Conservation (phyloP, 2,329 filamentous ascomycete species). For the Nemania diffusa region DNA sequence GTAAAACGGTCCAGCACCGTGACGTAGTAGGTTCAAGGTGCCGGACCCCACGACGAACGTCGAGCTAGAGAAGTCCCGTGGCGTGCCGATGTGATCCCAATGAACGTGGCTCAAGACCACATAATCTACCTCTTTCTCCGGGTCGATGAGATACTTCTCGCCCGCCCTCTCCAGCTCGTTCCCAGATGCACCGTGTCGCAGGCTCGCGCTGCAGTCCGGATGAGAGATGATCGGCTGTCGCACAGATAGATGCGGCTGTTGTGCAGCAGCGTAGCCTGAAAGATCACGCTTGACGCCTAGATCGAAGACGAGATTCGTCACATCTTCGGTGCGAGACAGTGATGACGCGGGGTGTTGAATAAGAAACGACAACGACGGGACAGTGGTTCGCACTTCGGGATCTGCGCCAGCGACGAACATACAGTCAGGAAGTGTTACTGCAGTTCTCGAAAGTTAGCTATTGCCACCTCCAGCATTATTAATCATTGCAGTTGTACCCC, state of each 20-base stretch:
- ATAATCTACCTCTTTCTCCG: constrained; percentile 42
- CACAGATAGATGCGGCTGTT: constrained; percentile 57
- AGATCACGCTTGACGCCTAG: constrained; percentile 61
- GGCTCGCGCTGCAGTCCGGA: constrained; percentile 56
- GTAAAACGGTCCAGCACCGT: constrained; percentile 46
- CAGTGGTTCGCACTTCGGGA: constrained; percentile 56
- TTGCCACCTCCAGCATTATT: neutral
- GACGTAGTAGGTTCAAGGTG: constrained; percentile 54
- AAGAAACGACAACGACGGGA: constrained; percentile 65
- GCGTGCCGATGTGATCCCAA: constrained; percentile 68
- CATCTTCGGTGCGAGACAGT: constrained; percentile 40
- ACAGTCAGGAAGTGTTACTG: constrained; percentile 58
- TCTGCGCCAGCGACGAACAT: constrained; percentile 59
- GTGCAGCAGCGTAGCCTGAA: constrained; percentile 54
- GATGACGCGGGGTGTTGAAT: constrained; percentile 56
- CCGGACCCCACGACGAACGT: constrained; percentile 63
- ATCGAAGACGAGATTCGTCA: constrained; percentile 60
- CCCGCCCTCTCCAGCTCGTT: neutral
- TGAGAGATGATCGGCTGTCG: constrained; percentile 57
- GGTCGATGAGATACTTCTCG: constrained; percentile 17
- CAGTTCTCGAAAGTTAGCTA: neutral
- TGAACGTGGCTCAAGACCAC: constrained; percentile 64
- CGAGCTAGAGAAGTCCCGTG: constrained; percentile 59
- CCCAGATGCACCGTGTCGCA: constrained; percentile 44
- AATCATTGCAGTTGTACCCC: neutral